Percentiles rank a stretch among this genome's conserved stretches.
These are phyloP conservation scores for Fusarium compactum DNA, from an alignment of 2,329 filamentous ascomycete genomes.

Conservation along the genomic window DNA sequence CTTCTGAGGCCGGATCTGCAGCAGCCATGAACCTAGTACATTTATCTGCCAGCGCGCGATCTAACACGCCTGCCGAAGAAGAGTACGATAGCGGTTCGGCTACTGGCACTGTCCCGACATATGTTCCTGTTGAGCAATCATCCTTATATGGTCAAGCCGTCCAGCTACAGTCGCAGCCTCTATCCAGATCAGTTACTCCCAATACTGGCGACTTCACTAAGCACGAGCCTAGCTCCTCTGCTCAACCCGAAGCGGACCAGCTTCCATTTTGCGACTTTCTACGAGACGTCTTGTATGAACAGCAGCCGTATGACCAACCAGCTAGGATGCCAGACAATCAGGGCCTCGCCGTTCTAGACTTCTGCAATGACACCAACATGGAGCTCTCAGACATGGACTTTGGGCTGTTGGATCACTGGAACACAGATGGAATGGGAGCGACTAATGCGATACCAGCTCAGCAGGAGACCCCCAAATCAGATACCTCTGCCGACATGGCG, in stretches of 20 bases:
- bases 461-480: slow-evolving; percentile 47
- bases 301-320: slow-evolving; percentile 50
- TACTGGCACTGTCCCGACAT: slow-evolving; percentile 11
- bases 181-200: slow-evolving; percentile 38
- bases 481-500: slow-evolving; percentile 58
- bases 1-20: slow-evolving; percentile 54
- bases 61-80: slow-evolving; percentile 41
- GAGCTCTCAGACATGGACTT: slow-evolving; percentile 67
- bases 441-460: slow-evolving; percentile 37
- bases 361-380: slow-evolving; percentile 62
- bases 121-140: slow-evolving; percentile 26
- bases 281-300: slow-evolving; percentile 64
- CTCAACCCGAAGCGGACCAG: slow-evolving; percentile 49
- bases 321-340: slow-evolving; percentile 55
- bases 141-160: slow-evolving; percentile 31
- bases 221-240: slow-evolving; percentile 30
- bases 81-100: slow-evolving; percentile 29
- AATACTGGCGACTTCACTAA: slow-evolving; percentile 37
- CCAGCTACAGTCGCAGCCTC: slow-evolving; percentile 29
- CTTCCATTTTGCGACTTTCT: slow-evolving; percentile 64
- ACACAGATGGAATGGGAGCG: slow-evolving; percentile 56
- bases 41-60: slow-evolving; percentile 55
- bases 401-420: slow-evolving; percentile 63
- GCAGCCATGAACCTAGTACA: slow-evolving; percentile 60
- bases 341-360: slow-evolving; percentile 61